Percentiles rank a stretch among this genome's conserved stretches.
Evolutionary conservation across 306 rosid species (phyloP).

Genomic region (Gastrolobium villosum): DNA sequence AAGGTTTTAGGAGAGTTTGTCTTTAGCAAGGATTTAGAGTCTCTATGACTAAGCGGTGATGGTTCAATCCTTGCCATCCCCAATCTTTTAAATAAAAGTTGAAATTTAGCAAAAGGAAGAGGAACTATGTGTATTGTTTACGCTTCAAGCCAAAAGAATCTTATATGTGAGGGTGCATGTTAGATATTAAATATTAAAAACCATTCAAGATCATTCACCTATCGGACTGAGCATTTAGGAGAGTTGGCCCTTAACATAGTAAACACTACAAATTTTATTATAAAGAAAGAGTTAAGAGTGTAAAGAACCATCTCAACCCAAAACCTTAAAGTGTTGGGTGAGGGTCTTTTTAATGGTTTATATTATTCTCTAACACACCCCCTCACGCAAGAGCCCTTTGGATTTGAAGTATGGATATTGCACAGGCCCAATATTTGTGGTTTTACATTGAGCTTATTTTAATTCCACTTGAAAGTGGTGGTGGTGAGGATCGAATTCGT

Average conservation of each 20-base stretch:
- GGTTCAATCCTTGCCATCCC: not conserved
- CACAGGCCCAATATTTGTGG: too few species aligned
- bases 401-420: too few species aligned
- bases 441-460: too few species aligned
- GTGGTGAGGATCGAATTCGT: too few species aligned
- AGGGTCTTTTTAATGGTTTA: too few species aligned
- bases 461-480: too few species aligned
- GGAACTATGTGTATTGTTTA: not conserved
- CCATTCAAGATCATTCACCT: not conserved
- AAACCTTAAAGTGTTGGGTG: too few species aligned
- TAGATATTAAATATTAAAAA: not conserved
- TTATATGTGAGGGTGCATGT: not conserved
- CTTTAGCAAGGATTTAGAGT: not conserved
- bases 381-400: too few species aligned
- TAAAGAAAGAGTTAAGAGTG: not conserved
- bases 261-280: not conserved
- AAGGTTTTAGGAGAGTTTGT: slow-evolving; percentile 10
- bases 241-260: not conserved
- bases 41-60: not conserved
- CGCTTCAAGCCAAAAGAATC: not conserved
- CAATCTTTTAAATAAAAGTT: slow-evolving; percentile 2
- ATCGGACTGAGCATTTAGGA: not conserved
- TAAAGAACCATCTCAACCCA: too few species aligned
- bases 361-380: too few species aligned
- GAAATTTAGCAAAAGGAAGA: slow-evolving; percentile 8